Percentiles rank a stretch among this genome's conserved stretches.
phyloP scores from a whole-genome alignment of 345 rosid species.

The Heritiera littoralis region DNA sequence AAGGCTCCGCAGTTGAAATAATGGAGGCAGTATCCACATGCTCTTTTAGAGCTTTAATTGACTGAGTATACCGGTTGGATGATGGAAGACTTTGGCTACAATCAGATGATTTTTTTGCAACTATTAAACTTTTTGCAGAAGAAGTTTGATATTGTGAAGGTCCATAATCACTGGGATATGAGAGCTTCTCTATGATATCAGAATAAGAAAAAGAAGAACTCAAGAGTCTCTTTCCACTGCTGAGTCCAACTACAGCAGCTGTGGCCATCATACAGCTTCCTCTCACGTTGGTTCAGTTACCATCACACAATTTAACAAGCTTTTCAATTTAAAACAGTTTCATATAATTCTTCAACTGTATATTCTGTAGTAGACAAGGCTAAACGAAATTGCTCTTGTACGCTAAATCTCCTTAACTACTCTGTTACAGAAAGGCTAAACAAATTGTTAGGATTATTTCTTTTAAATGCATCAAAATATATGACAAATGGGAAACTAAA shows the following conservation, averaged over 20 bases:
- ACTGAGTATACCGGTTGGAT: conserved; percentile 41
- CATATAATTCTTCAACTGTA: background rate
- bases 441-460: background rate
- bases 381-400: conserved; percentile 10
- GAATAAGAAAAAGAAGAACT: conserved; percentile 65
- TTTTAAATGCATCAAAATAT: background rate
- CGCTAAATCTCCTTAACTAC: conserved; percentile 14
- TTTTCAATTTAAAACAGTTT: conserved; percentile 18
- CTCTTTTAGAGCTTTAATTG: conserved; percentile 68
- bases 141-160: conserved; percentile 39
- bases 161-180: conserved; percentile 48
- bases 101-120: conserved; percentile 56
- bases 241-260: conserved; percentile 80
- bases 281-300: conserved; percentile 20
- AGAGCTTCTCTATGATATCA: conserved; percentile 54
- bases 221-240: conserved; percentile 72
- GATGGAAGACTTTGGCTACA: conserved; percentile 52
- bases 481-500: background rate
- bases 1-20: conserved; percentile 38
- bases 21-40: conserved; percentile 43
- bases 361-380: conserved; percentile 13
- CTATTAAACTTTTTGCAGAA: conserved; percentile 43
- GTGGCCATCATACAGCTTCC: conserved; percentile 64
- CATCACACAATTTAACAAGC: conserved; percentile 24
- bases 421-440: background rate